These are phyloP conservation scores for Neurospora hispaniola DNA, from an alignment of 495 filamentous ascomycete species.

Conservation along the genomic window DNA sequence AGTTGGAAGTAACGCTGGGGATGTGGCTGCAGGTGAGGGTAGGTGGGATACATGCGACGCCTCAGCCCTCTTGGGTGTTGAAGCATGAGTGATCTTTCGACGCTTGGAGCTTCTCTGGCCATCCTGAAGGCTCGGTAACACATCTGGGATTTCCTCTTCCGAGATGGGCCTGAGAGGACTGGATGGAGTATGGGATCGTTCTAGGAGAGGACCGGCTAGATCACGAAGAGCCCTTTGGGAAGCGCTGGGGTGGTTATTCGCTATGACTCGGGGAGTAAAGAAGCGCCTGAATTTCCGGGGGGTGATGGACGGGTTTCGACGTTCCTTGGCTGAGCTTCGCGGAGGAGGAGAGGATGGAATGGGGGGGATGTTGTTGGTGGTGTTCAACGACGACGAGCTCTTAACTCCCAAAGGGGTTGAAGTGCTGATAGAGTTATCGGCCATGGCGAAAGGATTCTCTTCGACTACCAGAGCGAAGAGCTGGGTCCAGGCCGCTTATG, in stretches of 20 bases:
- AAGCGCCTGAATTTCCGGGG: conserved; percentile 69
- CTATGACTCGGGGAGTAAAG: conserved; percentile 60
- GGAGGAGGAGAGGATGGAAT: conserved; percentile 25
- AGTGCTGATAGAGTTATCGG: conserved; percentile 13
- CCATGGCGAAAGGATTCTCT: background rate
- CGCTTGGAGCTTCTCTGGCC: conserved; percentile 23
- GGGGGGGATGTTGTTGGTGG: conserved; percentile 13
- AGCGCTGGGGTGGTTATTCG: conserved; percentile 36
- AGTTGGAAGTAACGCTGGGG: conserved; percentile 15
- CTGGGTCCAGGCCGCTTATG: background rate
- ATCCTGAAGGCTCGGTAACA: conserved; percentile 13
- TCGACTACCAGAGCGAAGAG: background rate
- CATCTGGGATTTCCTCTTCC: conserved; percentile 20
- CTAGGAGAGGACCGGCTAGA: conserved; percentile 54
- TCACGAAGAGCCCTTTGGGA: conserved; percentile 57
- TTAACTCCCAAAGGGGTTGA: conserved; percentile 9
- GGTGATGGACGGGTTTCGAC: conserved; percentile 48
- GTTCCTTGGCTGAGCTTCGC: conserved; percentile 29
- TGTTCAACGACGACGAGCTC: conserved; percentile 13
- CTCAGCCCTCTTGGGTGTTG: conserved; percentile 8
- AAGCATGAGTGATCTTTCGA: conserved; percentile 26
- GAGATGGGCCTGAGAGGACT: conserved; percentile 32
- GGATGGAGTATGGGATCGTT: conserved; percentile 42
- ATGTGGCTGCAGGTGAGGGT: conserved; percentile 18
- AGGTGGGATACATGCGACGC: conserved; percentile 9